Evolutionary conservation across 441 rosid species (phyloP).

Genomic region (Erodium moschatum): DNA sequence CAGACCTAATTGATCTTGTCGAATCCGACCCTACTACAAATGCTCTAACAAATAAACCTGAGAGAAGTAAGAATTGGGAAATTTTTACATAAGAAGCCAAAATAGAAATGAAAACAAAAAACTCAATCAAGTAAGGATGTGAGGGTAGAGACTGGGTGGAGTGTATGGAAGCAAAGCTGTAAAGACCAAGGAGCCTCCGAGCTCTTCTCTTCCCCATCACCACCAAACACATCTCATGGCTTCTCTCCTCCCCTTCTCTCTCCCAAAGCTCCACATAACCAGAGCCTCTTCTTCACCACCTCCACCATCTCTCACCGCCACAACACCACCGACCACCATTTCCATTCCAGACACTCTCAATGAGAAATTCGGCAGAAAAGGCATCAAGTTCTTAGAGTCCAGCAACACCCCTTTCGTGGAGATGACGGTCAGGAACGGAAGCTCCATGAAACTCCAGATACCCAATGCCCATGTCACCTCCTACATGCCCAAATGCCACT

Average conservation of each 20-base stretch:
- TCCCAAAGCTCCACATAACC: slow-evolving; percentile 42
- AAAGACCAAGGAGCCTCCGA: background rate
- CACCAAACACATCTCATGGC: slow-evolving; percentile 30
- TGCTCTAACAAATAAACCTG: no score
- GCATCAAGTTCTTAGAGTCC: slow-evolving; percentile 60
- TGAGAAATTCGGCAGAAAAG: slow-evolving; percentile 60
- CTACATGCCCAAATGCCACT: slow-evolving; percentile 68
- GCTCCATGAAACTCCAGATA: slow-evolving; percentile 51
- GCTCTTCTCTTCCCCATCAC: slow-evolving; percentile 2
- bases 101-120: background rate
- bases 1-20: no score
- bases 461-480: slow-evolving; percentile 76
- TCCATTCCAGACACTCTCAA: slow-evolving; percentile 39
- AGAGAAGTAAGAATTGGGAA: no score
- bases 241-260: slow-evolving; percentile 55
- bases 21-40: no score
- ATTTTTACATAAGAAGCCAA: background rate
- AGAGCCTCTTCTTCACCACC: slow-evolving; percentile 24
- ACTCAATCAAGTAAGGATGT: background rate
- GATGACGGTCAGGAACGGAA: slow-evolving; percentile 76
- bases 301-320: slow-evolving; percentile 23
- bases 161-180: background rate
- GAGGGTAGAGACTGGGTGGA: background rate
- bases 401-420: slow-evolving; percentile 49
- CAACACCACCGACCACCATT: slow-evolving; percentile 11